Evolutionary conservation across 2,329 filamentous ascomycete species (phyloP).

Genomic region (Venturia pyrina): DNA sequence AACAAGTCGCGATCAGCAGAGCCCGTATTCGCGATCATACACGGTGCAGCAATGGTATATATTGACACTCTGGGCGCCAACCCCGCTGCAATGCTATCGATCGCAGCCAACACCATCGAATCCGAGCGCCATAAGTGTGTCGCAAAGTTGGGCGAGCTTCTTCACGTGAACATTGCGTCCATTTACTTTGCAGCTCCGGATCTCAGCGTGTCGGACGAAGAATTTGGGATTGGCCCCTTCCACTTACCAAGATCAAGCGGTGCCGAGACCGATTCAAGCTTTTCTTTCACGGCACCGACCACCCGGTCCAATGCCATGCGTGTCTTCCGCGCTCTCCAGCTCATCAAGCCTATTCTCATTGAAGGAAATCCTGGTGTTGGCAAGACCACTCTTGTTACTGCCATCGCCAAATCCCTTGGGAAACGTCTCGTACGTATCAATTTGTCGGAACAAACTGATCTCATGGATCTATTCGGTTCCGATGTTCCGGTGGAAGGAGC

Average conservation of each 20-base stretch:
- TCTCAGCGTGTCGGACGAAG: conserved; percentile 43
- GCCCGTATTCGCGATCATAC: conserved; percentile 48
- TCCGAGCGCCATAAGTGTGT: conserved; percentile 66
- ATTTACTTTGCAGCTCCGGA: conserved; percentile 57
- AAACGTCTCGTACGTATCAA: conserved; percentile 88
- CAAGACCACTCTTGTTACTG: conserved; percentile 87
- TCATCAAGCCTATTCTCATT: conserved; percentile 82
- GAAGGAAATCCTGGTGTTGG: conserved; percentile 98
- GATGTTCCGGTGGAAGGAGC: conserved; percentile 94
- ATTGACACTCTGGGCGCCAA: conserved; percentile 94
- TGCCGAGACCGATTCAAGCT: conserved; percentile 46
- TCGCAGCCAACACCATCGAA: conserved; percentile 58
- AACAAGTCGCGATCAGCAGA: conserved; percentile 52
- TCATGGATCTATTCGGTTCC: conserved; percentile 95
- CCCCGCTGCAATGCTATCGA: conserved; percentile 74
- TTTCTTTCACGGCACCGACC: conserved; percentile 81
- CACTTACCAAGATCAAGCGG: conserved; percentile 45
- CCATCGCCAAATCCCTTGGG: conserved; percentile 69
- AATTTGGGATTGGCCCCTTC: conserved; percentile 66
- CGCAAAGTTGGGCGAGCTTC: conserved; percentile 56
- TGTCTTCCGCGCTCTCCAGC: conserved; percentile 77
- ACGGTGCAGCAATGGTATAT: conserved; percentile 91
- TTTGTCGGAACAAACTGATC: conserved; percentile 90
- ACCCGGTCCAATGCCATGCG: conserved; percentile 85
- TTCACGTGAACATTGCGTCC: conserved; percentile 50